Conservation (phyloP, 2,329 filamentous ascomycete genomes). For the Penicillium sp. region DNA sequence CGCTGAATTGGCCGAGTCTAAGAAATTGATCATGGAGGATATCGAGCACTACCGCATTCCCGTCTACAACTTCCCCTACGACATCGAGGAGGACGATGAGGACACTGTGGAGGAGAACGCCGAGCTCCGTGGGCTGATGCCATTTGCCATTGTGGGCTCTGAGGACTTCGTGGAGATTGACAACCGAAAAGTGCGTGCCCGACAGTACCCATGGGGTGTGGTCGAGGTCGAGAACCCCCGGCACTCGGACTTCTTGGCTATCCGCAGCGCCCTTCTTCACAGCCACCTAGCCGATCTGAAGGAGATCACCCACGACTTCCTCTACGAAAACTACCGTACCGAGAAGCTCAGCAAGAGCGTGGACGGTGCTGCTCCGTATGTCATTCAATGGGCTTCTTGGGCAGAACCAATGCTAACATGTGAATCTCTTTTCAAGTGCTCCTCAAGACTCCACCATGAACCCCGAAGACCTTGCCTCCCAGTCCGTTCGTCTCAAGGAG, state of each 20-base stretch:
- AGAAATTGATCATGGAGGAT: slow-evolving; percentile 99
- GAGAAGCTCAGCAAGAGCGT: slow-evolving; percentile 99
- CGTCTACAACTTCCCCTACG: slow-evolving; percentile 99
- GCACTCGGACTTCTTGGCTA: slow-evolving; percentile 96
- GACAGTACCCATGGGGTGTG: slow-evolving; percentile 98
- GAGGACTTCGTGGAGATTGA: slow-evolving; percentile 94
- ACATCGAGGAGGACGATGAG: slow-evolving; percentile 98
- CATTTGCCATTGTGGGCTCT: slow-evolving; percentile 96
- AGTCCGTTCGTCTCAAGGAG: slow-evolving; percentile 98
- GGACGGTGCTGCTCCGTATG: slow-evolving; percentile 81
- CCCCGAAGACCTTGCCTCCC: slow-evolving; percentile 91
- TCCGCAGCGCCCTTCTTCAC: slow-evolving; percentile 91
- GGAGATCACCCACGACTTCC: slow-evolving; percentile 99
- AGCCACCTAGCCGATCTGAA: slow-evolving; percentile 97
- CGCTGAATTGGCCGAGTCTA: slow-evolving; percentile 93
- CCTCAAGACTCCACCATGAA: slow-evolving; percentile 80
- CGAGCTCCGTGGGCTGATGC: slow-evolving; percentile 94
- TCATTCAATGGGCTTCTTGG: slow-evolving; percentile 28
- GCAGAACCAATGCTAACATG: slow-evolving; percentile 18
- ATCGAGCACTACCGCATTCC: slow-evolving; percentile 99
- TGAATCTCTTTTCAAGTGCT: slow-evolving; percentile 38
- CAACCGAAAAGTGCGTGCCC: slow-evolving; percentile 82
- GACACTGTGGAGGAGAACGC: slow-evolving; percentile 99
- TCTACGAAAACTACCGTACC: slow-evolving; percentile 99
- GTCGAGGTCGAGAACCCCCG: slow-evolving; percentile 99